Evolutionary conservation across 805 yeast genomes (phyloP).

Genomic region (Candida suzukii): DNA sequence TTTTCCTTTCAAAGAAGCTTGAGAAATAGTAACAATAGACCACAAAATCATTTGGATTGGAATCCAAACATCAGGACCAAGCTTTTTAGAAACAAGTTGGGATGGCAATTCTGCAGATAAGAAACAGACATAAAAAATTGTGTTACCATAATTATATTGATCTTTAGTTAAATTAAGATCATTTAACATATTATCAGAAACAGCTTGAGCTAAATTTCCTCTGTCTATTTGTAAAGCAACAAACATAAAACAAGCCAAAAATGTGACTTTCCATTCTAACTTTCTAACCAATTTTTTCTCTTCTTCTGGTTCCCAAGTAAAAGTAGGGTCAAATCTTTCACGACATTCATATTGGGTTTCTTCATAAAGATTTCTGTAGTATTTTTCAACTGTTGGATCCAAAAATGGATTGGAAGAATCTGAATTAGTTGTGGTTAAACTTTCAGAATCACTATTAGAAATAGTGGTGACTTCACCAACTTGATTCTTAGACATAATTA

Average conservation of each 20-base stretch:
- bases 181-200: conserved; percentile 41
- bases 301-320: conserved; percentile 43
- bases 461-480: conserved; percentile 37
- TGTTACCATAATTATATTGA: conserved; percentile 49
- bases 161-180: conserved; percentile 44
- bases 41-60: conserved; percentile 46
- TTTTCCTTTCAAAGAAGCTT: conserved; percentile 34
- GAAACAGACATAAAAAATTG: conserved; percentile 41
- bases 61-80: conserved; percentile 53
- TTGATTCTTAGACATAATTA: conserved; percentile 28
- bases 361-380: conserved; percentile 36
- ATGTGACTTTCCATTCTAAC: conserved; percentile 43
- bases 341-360: conserved; percentile 42
- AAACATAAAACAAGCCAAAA: conserved; percentile 51
- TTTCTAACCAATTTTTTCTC: conserved; percentile 38
- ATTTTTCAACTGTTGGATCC: conserved; percentile 38
- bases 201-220: conserved; percentile 41
- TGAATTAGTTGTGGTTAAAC: conserved; percentile 32
- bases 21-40: conserved; percentile 44
- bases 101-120: conserved; percentile 53
- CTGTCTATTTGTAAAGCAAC: conserved; percentile 48
- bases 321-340: conserved; percentile 44
- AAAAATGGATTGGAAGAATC: conserved; percentile 32
- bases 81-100: conserved; percentile 46
- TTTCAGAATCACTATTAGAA: conserved; percentile 40